Percentiles rank a stretch among this genome's conserved stretches.
These are phyloP conservation scores for Mimosa bimucronata DNA, from an alignment of 306 rosid genomes.

Conservation along the genomic window DNA sequence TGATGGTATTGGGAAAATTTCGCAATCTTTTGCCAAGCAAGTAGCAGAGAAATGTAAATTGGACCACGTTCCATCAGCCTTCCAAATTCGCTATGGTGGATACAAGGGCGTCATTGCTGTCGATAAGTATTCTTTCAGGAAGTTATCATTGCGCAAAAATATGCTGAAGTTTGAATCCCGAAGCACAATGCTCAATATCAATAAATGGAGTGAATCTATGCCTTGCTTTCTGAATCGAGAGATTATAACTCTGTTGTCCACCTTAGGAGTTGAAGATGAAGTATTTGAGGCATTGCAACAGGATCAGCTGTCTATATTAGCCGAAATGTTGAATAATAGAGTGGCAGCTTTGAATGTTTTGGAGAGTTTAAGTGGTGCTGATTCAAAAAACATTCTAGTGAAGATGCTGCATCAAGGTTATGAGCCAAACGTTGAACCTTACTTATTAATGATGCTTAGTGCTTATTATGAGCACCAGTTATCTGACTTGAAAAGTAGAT, in stretches of 20 bases:
- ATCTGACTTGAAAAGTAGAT: slow-evolving; percentile 67
- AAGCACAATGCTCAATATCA: slow-evolving; percentile 78
- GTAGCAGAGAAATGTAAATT: slow-evolving; percentile 78
- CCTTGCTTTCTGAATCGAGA: slow-evolving; percentile 94
- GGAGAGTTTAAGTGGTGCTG: slow-evolving; percentile 62
- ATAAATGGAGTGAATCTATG: slow-evolving; percentile 83
- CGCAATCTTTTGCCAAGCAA: slow-evolving; percentile 74
- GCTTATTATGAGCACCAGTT: slow-evolving; percentile 43
- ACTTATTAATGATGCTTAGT: slow-evolving; percentile 89
- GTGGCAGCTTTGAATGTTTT: slow-evolving; percentile 68
- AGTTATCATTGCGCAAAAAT: slow-evolving; percentile 81
- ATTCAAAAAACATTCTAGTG: slow-evolving; percentile 66
- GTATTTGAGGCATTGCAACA: slow-evolving; percentile 72
- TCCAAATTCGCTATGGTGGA: slow-evolving; percentile 96
- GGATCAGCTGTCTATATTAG: slow-evolving; percentile 66
- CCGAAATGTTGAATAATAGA: slow-evolving; percentile 67
- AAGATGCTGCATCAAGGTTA: slow-evolving; percentile 79
- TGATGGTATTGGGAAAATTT: slow-evolving; percentile 94
- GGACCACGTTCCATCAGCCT: slow-evolving; percentile 77
- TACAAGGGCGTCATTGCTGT: slow-evolving; percentile 92
- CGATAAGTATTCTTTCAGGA: slow-evolving; percentile 71
- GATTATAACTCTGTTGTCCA: slow-evolving; percentile 74
- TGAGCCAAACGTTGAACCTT: slow-evolving; percentile 85
- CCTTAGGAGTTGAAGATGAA: slow-evolving; percentile 81
- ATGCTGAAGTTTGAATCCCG: slow-evolving; percentile 88